Conservation (phyloP, 192 early-diverging fungal genomes). For the Helicostylum pulchrum region DNA sequence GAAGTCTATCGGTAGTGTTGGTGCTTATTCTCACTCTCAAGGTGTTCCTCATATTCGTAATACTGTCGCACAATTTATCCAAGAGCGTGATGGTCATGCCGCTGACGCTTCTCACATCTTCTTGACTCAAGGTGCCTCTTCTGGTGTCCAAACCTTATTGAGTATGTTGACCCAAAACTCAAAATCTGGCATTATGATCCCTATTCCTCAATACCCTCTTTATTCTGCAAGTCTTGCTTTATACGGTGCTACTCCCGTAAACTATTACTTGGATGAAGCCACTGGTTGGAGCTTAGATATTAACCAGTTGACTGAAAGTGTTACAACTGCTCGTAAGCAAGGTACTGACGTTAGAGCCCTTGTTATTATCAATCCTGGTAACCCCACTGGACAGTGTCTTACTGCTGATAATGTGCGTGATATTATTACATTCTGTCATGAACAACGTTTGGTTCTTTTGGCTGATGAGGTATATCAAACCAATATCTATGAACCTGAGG, state of each 20-base stretch:
- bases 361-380: conserved; percentile 98
- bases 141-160: conserved; percentile 89
- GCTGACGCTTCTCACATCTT: conserved; percentile 79
- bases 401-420: conserved; percentile 74
- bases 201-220: conserved; percentile 97
- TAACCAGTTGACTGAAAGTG: conserved; percentile 56
- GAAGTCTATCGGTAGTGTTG: conserved; percentile 67
- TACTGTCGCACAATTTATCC: conserved; percentile 85
- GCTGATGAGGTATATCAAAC: conserved; percentile 99
- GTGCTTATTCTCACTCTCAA: conserved; percentile 94
- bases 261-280: conserved; percentile 89
- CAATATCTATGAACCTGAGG: conserved; percentile 78
- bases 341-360: conserved; percentile 89
- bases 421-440: conserved; percentile 83
- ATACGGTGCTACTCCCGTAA: conserved; percentile 79
- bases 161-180: conserved; percentile 72
- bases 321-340: conserved; percentile 55
- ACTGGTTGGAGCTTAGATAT: conserved; percentile 76
- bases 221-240: conserved; percentile 90
- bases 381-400: conserved; percentile 93
- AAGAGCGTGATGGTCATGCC: conserved; percentile 77
- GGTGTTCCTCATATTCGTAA: conserved; percentile 79
- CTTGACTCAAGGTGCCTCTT: conserved; percentile 89
- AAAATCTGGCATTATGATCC: conserved; percentile 95
- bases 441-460: conserved; percentile 76